These are phyloP conservation scores for Trypanosoma brucei DNA, from an alignment of 208 protist genomes.

Conservation along the genomic window DNA sequence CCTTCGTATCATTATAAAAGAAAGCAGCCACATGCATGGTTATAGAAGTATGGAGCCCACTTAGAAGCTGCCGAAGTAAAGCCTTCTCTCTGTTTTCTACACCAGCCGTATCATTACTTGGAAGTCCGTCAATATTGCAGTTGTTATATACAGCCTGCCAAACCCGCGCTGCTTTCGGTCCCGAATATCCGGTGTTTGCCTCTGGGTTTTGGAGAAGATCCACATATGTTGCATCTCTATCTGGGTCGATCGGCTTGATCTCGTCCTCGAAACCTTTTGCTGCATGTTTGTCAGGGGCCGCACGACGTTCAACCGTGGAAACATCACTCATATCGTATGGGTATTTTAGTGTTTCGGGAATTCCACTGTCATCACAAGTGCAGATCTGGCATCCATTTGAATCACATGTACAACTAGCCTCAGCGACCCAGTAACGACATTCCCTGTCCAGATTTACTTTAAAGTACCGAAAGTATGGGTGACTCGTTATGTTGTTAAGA, in stretches of 20 bases:
- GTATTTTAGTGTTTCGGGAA: slow-evolving; percentile 61
- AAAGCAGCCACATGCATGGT: slow-evolving; percentile 81
- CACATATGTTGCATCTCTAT: slow-evolving; percentile 60
- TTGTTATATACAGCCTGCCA: slow-evolving; percentile 89
- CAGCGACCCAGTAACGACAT: slow-evolving; percentile 86
- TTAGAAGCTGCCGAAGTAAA: slow-evolving; percentile 67
- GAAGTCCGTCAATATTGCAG: slow-evolving; percentile 31
- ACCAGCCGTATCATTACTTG: not conserved
- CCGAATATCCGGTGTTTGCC: slow-evolving; percentile 82
- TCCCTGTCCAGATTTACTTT: slow-evolving; percentile 78
- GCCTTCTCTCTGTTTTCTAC: slow-evolving; percentile 38
- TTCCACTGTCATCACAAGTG: slow-evolving; percentile 65
- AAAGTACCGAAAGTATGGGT: slow-evolving; percentile 87
- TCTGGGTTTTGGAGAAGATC: slow-evolving; percentile 82
- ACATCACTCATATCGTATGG: slow-evolving; percentile 76
- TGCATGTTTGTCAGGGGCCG: slow-evolving; percentile 22
- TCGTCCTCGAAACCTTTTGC: slow-evolving; percentile 53
- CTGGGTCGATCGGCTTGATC: slow-evolving; percentile 37
- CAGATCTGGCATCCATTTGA: slow-evolving; percentile 80
- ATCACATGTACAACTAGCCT: slow-evolving; percentile 63
- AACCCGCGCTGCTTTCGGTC: slow-evolving; percentile 62
- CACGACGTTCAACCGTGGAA: slow-evolving; percentile 26
- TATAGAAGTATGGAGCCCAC: slow-evolving; percentile 88
- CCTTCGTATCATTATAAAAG: slow-evolving; percentile 68
- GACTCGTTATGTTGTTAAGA: slow-evolving; percentile 67